Percentiles rank a stretch among this genome's conserved stretches.
These are phyloP conservation scores for Tetrahymena thermophila DNA, from an alignment of 73 alveolate genomes.

Conservation along the genomic window DNA sequence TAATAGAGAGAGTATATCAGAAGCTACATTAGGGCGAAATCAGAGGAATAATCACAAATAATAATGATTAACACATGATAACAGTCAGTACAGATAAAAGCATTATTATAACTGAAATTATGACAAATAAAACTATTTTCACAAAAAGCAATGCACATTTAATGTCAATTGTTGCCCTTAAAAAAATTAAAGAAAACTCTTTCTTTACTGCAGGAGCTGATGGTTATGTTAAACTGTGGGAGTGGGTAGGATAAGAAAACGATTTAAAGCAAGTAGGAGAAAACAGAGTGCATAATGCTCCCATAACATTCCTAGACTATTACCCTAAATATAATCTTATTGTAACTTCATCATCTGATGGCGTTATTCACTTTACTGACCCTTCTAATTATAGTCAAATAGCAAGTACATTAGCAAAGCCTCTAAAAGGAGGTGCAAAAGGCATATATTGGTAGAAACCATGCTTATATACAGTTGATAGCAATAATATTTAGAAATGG, in stretches of 20 bases:
- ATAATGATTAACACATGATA: background rate
- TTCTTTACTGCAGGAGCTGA: constrained; percentile 2
- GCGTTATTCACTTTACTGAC: background rate
- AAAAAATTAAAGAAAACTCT: background rate
- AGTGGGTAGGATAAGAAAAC: background rate
- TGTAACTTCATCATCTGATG: background rate
- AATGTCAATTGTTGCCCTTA: background rate
- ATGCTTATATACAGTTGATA: background rate
- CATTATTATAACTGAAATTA: background rate
- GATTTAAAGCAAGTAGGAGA: background rate
- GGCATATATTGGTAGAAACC: background rate
- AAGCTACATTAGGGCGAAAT: background rate
- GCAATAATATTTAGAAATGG: background rate
- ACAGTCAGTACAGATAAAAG: background rate
- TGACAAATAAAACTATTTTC: background rate
- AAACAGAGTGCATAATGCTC: background rate
- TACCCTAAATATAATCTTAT: background rate
- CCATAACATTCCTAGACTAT: background rate
- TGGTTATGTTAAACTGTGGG: background rate
- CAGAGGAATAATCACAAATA: background rate
- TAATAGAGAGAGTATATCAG: background rate
- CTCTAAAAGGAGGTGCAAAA: background rate
- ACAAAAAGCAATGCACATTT: background rate
- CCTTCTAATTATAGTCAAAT: background rate
- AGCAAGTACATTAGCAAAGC: background rate